Conservation (phyloP, 169 alveolate genomes). For the Eimeria maxima region DNA sequence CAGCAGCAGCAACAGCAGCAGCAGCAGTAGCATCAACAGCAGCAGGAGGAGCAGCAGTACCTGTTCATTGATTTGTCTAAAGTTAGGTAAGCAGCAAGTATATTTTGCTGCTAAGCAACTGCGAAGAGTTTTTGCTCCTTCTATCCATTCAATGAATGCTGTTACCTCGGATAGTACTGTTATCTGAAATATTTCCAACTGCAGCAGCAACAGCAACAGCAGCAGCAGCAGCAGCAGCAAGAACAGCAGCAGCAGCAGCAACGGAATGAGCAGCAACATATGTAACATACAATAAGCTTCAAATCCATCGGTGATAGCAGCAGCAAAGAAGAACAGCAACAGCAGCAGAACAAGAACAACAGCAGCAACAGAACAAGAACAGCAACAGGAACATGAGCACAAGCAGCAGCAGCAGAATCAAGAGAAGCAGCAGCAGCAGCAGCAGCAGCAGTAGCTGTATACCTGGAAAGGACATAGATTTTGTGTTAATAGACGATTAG, state of each 20-base stretch:
- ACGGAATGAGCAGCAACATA: too few relatives aligned
- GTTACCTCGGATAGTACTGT: slow-evolving; percentile 94
- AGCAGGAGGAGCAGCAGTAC: neutral
- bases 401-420: neutral
- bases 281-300: too few relatives aligned
- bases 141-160: slow-evolving; percentile 97
- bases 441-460: neutral
- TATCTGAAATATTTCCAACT: slow-evolving; percentile 90
- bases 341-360: neutral
- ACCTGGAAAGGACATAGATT: neutral
- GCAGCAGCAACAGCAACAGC: slow-evolving; percentile 23
- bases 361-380: neutral
- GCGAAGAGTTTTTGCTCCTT: slow-evolving; percentile 87
- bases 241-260: neutral
- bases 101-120: slow-evolving; percentile 10
- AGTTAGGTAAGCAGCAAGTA: neutral
- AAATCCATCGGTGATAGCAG: too few relatives aligned
- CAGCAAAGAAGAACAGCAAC: too few relatives aligned
- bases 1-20: neutral
- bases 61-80: neutral
- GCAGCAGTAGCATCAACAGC: neutral
- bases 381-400: neutral
- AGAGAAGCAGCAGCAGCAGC: neutral
- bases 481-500: neutral
- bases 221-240: slow-evolving; percentile 26